Percentiles rank a stretch among this genome's conserved stretches.
Evolutionary conservation across 495 filamentous ascomycete genomes (phyloP).

Genomic region (Lasiosphaeriaceae sp.): DNA sequence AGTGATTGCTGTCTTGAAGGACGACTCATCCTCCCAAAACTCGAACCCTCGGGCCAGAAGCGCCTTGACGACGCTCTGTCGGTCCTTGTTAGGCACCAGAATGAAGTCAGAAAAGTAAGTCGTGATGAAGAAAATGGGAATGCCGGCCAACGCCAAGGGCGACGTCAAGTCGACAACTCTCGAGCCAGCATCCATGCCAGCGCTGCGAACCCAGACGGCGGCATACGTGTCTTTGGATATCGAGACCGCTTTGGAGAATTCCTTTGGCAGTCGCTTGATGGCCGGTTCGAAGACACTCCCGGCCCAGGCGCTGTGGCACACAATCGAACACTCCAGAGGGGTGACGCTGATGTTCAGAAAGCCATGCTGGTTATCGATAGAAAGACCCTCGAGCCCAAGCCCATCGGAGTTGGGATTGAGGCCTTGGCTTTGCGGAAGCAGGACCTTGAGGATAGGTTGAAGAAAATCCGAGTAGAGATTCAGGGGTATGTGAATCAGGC

Average conservation of each 20-base stretch:
- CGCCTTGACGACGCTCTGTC: slow-evolving; percentile 66
- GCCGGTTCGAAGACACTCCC: slow-evolving; percentile 69
- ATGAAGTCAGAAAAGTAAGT: slow-evolving; percentile 99
- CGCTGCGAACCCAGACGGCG: slow-evolving; percentile 81
- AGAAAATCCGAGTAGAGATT: slow-evolving; percentile 76
- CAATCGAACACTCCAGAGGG: slow-evolving; percentile 87
- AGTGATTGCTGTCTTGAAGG: slow-evolving; percentile 54
- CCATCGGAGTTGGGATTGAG: slow-evolving; percentile 12
- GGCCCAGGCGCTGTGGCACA: slow-evolving; percentile 72
- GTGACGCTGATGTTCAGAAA: slow-evolving; percentile 95
- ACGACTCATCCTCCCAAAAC: slow-evolving; percentile 65
- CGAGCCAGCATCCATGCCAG: slow-evolving; percentile 89
- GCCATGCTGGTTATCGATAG: slow-evolving; percentile 54
- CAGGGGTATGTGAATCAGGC: slow-evolving; percentile 87
- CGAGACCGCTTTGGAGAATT: slow-evolving; percentile 51
- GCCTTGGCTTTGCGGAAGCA: slow-evolving; percentile 59
- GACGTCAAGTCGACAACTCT: slow-evolving; percentile 88
- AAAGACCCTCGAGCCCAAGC: slow-evolving; percentile 36
- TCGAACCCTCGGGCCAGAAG: slow-evolving; percentile 79
- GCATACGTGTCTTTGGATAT: slow-evolving; percentile 82
- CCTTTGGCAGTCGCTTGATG: slow-evolving; percentile 48
- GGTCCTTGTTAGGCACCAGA: slow-evolving; percentile 73
- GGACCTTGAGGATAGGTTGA: slow-evolving; percentile 77
- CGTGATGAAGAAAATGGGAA: slow-evolving; percentile 97
- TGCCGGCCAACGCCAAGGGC: slow-evolving; percentile 85